Evolutionary conservation across 2,329 filamentous ascomycete species (phyloP).

Genomic region (Penicillium sp.): DNA sequence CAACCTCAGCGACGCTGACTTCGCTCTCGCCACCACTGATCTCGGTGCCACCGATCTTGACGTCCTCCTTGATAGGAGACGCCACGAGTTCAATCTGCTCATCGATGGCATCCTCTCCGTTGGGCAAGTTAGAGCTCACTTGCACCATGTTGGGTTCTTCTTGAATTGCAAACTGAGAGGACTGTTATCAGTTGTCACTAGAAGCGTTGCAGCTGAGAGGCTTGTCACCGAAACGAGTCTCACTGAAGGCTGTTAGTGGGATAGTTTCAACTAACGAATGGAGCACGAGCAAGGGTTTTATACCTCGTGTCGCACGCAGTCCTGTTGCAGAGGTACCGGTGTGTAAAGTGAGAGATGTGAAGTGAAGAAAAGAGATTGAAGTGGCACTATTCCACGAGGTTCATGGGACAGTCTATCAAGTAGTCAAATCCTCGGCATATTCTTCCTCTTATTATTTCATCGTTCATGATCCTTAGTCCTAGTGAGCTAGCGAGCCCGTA

Average conservation of each 20-base stretch:
- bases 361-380: neutral
- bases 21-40: neutral
- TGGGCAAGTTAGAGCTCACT: neutral
- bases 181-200: neutral
- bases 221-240: neutral
- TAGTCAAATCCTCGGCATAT: neutral
- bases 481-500: neutral
- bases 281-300: neutral
- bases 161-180: neutral
- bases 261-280: neutral
- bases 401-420: neutral
- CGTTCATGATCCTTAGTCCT: neutral
- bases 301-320: neutral
- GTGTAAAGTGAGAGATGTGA: neutral
- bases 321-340: neutral
- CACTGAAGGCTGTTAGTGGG: neutral
- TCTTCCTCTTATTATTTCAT: neutral
- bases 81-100: neutral
- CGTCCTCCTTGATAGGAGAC: neutral
- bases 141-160: neutral
- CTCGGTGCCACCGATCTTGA: neutral
- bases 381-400: neutral
- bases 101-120: neutral
- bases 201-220: neutral
- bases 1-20: constrained; percentile 36